A percentile compares a stretch with the other conserved stretches of the same genome.
Evolutionary conservation across 192 early-diverging fungal genomes (phyloP).

Genomic region (Podila verticillata): DNA sequence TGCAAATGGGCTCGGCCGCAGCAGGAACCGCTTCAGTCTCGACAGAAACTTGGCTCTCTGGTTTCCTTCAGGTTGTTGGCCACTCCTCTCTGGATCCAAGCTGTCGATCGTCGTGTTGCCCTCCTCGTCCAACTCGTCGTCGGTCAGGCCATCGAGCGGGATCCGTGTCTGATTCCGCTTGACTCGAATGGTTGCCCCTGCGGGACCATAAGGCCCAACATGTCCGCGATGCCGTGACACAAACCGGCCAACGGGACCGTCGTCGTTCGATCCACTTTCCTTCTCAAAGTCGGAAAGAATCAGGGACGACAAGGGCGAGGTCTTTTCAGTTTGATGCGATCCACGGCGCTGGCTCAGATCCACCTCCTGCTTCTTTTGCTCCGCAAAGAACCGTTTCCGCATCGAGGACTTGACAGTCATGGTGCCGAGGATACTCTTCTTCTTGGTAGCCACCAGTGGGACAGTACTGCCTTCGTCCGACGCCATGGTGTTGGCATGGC

Average conservation of each 20-base stretch:
- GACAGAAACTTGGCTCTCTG: slow-evolving; percentile 34
- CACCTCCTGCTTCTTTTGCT: slow-evolving; percentile 34
- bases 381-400: slow-evolving; percentile 44
- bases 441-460: slow-evolving; percentile 13
- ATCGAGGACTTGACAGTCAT: slow-evolving; percentile 45
- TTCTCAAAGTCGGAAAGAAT: slow-evolving; percentile 1
- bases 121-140: slow-evolving; percentile 13
- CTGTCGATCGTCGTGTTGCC: background rate
- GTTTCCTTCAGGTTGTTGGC: background rate
- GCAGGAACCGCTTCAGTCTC: slow-evolving; percentile 27
- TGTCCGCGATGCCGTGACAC: background rate
- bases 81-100: background rate
- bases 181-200: slow-evolving; percentile 13
- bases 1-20: slow-evolving; percentile 29
- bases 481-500: background rate
- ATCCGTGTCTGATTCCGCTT: slow-evolving; percentile 8
- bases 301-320: slow-evolving; percentile 4
- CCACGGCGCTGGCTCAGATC: background rate
- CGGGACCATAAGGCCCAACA: slow-evolving; percentile 13
- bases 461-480: background rate
- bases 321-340: background rate
- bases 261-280: background rate
- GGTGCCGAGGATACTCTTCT: slow-evolving; percentile 30
- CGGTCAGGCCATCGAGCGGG: slow-evolving; percentile 17
- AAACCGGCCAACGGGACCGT: background rate